These are phyloP conservation scores for Crithidia brevicula DNA, from an alignment of 208 protist genomes.

Conservation along the genomic window DNA sequence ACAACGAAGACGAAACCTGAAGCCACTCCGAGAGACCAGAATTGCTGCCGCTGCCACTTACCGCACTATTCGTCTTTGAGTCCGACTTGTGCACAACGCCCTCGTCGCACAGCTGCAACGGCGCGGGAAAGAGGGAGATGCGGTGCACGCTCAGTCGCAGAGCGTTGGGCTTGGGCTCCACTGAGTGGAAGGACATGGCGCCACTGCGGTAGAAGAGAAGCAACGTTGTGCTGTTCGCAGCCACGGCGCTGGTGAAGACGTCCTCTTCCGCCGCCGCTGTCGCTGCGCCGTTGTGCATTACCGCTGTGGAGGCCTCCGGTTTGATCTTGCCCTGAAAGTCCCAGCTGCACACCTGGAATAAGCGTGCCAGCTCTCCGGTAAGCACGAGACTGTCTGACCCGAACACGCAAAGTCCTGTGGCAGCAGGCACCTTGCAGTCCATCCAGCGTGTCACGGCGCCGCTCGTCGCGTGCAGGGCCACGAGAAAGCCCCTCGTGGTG, in stretches of 20 bases:
- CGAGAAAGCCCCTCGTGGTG: slow-evolving; percentile 62
- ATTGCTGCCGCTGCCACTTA: background rate
- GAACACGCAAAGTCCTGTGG: slow-evolving; percentile 34
- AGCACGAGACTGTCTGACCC: slow-evolving; percentile 51
- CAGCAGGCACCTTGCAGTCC: slow-evolving; percentile 82
- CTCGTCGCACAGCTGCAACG: background rate
- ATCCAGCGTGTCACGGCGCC: slow-evolving; percentile 84
- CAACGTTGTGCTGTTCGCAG: slow-evolving; percentile 4
- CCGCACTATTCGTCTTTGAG: no score
- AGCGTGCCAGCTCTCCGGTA: slow-evolving; percentile 57
- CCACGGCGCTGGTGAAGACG: slow-evolving; percentile 22
- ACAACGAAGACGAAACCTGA: slow-evolving; percentile 3
- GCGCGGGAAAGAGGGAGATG: background rate
- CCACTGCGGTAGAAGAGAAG: slow-evolving; percentile 15
- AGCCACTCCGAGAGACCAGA: slow-evolving; percentile 4
- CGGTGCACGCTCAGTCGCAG: slow-evolving; percentile 18
- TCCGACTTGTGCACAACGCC: no score
- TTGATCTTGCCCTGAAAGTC: slow-evolving; percentile 81
- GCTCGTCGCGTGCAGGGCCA: slow-evolving; percentile 60
- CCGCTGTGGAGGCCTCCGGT: slow-evolving; percentile 9
- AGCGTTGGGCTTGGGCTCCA: slow-evolving; percentile 17
- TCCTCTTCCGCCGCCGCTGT: slow-evolving; percentile 25
- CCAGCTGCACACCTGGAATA: slow-evolving; percentile 68
- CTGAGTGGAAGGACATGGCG: slow-evolving; percentile 14
- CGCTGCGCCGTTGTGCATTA: background rate